Percentiles rank a stretch among this genome's conserved stretches.
Conservation (phyloP, 1,139 yeast genomes). For the Magnusiomyces tetraspermus region DNA sequence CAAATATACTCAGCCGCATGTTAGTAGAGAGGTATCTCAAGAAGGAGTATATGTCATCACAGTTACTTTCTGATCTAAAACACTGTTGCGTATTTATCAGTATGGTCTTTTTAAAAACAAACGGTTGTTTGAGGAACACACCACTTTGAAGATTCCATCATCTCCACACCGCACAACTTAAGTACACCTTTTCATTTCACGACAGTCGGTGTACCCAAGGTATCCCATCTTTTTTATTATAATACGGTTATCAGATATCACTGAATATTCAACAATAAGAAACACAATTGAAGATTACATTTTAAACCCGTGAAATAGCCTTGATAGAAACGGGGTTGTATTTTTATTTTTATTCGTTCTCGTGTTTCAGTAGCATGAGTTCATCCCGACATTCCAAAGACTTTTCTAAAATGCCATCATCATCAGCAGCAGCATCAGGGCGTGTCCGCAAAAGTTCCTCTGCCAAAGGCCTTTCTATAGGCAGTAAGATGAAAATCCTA, state of each 20-base stretch:
- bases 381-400: not conserved
- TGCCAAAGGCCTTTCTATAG: not conserved
- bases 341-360: too few species aligned
- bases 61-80: too few species aligned
- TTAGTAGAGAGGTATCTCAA: not conserved
- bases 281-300: too few species aligned
- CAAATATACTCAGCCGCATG: not conserved
- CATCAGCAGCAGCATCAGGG: not conserved
- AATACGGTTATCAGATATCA: not conserved
- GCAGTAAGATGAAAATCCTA: not conserved
- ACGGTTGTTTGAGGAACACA: not conserved
- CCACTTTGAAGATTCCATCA: not conserved
- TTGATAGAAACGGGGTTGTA: too few species aligned
- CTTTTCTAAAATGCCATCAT: not conserved
- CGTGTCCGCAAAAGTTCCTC: not conserved
- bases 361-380: not conserved
- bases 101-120: not conserved
- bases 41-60: not conserved
- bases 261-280: too few species aligned
- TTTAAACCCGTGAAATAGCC: too few species aligned
- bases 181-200: not conserved
- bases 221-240: not conserved
- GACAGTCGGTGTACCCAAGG: not conserved
- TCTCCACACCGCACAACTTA: not conserved
- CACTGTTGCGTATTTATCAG: not conserved